A percentile compares a stretch with the other conserved stretches of the same genome.
phyloP scores from a whole-genome alignment of 2,329 filamentous ascomycete species.

The Phialophora chinensis region DNA sequence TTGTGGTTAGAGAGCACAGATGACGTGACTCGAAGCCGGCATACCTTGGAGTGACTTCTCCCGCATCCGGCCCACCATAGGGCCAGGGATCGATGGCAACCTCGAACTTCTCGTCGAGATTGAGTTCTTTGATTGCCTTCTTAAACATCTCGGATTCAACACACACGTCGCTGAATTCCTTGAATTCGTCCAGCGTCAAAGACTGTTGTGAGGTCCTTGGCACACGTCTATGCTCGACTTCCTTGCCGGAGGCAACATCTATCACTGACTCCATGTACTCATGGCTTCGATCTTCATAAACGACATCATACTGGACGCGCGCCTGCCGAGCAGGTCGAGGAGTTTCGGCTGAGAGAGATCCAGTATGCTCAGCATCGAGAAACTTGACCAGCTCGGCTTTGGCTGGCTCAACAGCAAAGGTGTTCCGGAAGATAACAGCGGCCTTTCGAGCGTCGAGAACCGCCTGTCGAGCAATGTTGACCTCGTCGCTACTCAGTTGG shows the following conservation, averaged over 20 bases:
- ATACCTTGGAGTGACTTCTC: conserved; percentile 58
- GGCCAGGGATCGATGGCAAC: conserved; percentile 63
- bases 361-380: conserved; percentile 57
- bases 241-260: conserved; percentile 52
- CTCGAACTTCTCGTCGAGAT: conserved; percentile 61
- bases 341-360: conserved; percentile 48
- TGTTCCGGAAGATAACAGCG: conserved; percentile 55
- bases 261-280: conserved; percentile 62
- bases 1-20: conserved; percentile 14
- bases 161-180: conserved; percentile 55
- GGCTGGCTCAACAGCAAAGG: conserved; percentile 57
- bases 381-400: conserved; percentile 57
- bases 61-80: conserved; percentile 59
- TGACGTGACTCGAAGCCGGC: not conserved
- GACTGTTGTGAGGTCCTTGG: conserved; percentile 56
- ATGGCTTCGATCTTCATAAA: conserved; percentile 58
- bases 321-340: conserved; percentile 58
- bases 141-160: conserved; percentile 61
- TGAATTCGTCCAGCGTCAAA: conserved; percentile 57
- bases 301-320: conserved; percentile 62
- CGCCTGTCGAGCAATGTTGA: conserved; percentile 56
- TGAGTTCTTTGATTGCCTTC: conserved; percentile 57
- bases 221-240: conserved; percentile 53
- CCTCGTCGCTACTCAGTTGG: conserved; percentile 62
- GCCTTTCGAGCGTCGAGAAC: conserved; percentile 51